Evolutionary conservation across 2,329 filamentous ascomycete species (phyloP), one percentile per base, ranked within the genome.

Genomic region (Sporothrix brunneoviolacea): DNA sequence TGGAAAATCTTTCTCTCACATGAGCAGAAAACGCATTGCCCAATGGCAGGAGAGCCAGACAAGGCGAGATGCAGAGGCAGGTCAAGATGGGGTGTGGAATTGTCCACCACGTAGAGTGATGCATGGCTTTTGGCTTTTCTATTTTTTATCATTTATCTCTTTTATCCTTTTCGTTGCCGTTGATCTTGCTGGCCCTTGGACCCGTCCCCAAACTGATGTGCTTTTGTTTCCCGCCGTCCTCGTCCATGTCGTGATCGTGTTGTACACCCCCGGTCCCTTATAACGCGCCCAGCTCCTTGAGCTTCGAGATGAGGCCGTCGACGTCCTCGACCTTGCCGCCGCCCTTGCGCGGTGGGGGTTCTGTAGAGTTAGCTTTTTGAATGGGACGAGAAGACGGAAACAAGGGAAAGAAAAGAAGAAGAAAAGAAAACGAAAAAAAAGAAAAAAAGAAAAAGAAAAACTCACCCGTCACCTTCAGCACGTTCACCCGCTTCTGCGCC

Each of bases 271-370:
- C n/a, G n/a, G n/a, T 40, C 38, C 10, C 40, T 54, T 80, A 95
- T 70, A 96, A 72, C 57, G 91, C 93, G 60, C 93, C 93, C 58
- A 98, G 74, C 74, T 98, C 91, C 80, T 97, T 97, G 65, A 98
- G 75, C 79, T 93, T 96, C 52, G 79, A 70, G 62, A 98, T 83
- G 70, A 98, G 80, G n/a, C 91, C 90, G 69, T 94, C 90, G 19
- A 98, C 93, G 74, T 96, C 86, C 64, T 95, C 90, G 18, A 98
- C 93, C 82, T 97, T 98, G 59, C 89, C 90, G 61, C 93, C 93
- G 36, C 93, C 93, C 72, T 95, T 83, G 68, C 93, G 80, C 56
- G 87, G 74, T 45, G 89, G 79, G 50, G 93, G 93, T 74, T 98
- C 93, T 83, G 68, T 63, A 51, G 21, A 24, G 41, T 37, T 28